Base-by-base conservation (phyloP, 768 basidiomycete genomes). In the Boletus reticulatus region DNA sequence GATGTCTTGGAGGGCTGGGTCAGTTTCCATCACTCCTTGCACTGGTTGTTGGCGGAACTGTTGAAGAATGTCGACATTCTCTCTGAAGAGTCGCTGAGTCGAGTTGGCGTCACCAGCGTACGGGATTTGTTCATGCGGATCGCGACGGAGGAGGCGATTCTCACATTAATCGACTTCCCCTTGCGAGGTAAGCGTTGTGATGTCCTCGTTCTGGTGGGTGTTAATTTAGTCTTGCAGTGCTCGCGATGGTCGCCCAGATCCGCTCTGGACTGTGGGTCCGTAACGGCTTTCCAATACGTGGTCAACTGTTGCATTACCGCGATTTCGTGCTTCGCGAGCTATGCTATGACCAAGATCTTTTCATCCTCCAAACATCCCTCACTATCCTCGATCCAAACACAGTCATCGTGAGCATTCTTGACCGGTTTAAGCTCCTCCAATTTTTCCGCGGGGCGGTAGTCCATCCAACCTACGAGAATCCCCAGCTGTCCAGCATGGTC, bases 231-330 rank as follows among this genome's bases (percentile, higher is more conserved):
- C 6, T 52, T 11, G 22, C 51, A 94, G 93, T 92, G 7, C 76
- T 94, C 27, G 83, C 87, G 2, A 93, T 95, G 87, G 87, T 96
- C 43, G 94, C 95, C 0, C 97, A 98, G 68, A 93, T 98, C 48
- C 85, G 94, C 24, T 89, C 92, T 0, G 94, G 94, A 0, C 79
- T 98, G 5, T 99, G 97, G 97, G 95, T 97, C 9, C 89, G 96
- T 51, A 99, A 99, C 63, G 97, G 97, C 4, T 92, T 94, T 65
- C 89, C 89, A 16, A 95, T 98, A 62, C 88, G 96, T 2, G 94
- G 94, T 0, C 97, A 98, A 69, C 78, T 94, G 5, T 81, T 95
- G 50, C 96, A 98, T 68, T 99, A 99, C 69, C 88, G 94, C 27
- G 96, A 98, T 68, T 94, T 93, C 71, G 89, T 91, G 82, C 84